Percentiles rank a stretch among this genome's conserved stretches.
These are phyloP conservation scores for Ustilago tritici DNA, from an alignment of 1,284 basidiomycete genomes.

Conservation along the genomic window DNA sequence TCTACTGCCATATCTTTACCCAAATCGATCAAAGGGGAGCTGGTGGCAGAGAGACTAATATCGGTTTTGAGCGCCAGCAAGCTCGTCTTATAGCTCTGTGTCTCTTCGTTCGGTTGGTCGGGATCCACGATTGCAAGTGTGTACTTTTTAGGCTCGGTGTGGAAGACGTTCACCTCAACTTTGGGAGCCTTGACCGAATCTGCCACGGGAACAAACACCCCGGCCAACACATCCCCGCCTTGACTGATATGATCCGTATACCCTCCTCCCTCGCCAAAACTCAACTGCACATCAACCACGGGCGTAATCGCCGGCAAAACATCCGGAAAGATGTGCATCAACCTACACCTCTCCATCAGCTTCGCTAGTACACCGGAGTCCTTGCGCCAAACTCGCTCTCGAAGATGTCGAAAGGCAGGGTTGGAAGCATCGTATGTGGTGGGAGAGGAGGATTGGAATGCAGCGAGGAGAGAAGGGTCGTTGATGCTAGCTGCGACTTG, in stretches of 20 bases:
- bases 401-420: constrained; percentile 81
- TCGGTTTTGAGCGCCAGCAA: constrained; percentile 86
- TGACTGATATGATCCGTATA: constrained; percentile 66
- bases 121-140: constrained; percentile 89
- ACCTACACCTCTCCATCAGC: constrained; percentile 89
- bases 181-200: constrained; percentile 77
- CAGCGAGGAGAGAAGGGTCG: constrained; percentile 81
- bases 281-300: constrained; percentile 79
- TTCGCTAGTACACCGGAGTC: constrained; percentile 38
- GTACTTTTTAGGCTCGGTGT: constrained; percentile 83
- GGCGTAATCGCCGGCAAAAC: constrained; percentile 81
- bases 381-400: constrained; percentile 83
- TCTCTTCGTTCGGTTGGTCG: constrained; percentile 83
- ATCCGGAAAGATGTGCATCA: constrained; percentile 92
- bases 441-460: constrained; percentile 72
- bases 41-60: constrained; percentile 65
- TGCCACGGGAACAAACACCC: constrained; percentile 69
- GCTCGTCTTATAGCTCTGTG: constrained; percentile 78
- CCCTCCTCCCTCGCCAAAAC: constrained; percentile 72
- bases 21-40: constrained; percentile 71
- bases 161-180: constrained; percentile 81
- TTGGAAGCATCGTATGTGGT: constrained; percentile 70
- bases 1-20: constrained; percentile 74
- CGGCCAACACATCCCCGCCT: constrained; percentile 78
- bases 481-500: constrained; percentile 80